phyloP scores from a whole-genome alignment of 2,329 filamentous ascomycete species.

The Beauveria australis region DNA sequence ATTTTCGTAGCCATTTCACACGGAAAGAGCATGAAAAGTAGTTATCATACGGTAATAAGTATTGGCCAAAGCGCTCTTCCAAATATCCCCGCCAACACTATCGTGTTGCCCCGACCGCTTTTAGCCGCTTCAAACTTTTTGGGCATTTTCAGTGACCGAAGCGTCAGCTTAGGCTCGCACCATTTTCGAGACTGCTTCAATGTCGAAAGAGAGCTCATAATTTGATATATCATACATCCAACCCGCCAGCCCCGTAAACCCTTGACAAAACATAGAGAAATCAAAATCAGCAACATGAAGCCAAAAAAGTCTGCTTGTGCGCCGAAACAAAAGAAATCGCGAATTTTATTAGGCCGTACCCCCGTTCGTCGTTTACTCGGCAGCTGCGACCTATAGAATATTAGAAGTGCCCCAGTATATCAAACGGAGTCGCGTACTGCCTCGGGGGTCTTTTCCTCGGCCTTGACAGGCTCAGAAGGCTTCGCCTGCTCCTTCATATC shows the following conservation, averaged over 20 bases:
- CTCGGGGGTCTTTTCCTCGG: slow-evolving; percentile 19
- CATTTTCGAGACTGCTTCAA: not conserved
- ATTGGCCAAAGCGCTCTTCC: not conserved
- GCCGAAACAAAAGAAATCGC: slow-evolving; percentile 8
- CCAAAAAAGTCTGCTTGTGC: slow-evolving; percentile 6
- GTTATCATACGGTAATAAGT: not conserved
- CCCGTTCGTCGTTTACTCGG: slow-evolving; percentile 4
- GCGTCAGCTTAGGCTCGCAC: not conserved
- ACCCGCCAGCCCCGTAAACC: slow-evolving; percentile 4
- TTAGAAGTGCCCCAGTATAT: slow-evolving; percentile 16
- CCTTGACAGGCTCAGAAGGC: slow-evolving; percentile 18
- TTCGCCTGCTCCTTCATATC: slow-evolving; percentile 24
- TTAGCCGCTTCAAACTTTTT: not conserved
- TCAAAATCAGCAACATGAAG: not conserved
- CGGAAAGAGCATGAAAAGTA: not conserved
- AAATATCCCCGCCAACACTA: not conserved
- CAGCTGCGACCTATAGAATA: slow-evolving; percentile 16
- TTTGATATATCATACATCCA: slow-evolving; percentile 12
- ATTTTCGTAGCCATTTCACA: not conserved
- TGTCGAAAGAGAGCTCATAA: slow-evolving; percentile 2
- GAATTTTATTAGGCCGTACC: not conserved
- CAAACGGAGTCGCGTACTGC: slow-evolving; percentile 17
- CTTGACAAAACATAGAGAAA: not conserved
- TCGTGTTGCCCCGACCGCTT: not conserved
- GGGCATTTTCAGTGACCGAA: not conserved